Evolutionary conservation across 2,329 filamentous ascomycete genomes (phyloP).

Genomic region (Aspergillus tanneri): DNA sequence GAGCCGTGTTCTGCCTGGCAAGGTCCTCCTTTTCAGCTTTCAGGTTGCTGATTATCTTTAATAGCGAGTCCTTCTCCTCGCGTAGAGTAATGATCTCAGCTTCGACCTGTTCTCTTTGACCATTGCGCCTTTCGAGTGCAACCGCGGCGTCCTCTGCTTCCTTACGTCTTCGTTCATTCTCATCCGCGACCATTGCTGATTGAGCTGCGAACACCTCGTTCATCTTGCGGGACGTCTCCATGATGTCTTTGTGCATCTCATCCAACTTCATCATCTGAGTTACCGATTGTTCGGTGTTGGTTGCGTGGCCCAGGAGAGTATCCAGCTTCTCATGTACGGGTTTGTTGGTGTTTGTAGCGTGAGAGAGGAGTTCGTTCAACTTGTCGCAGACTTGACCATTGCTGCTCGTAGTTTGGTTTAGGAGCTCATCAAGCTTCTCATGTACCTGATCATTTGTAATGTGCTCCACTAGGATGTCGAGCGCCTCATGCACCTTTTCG

Average conservation of each 20-base stretch:
- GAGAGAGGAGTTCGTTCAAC: conserved; percentile 49
- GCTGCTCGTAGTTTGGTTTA: conserved; percentile 32
- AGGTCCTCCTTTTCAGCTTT: conserved; percentile 63
- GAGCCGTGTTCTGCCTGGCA: conserved; percentile 71
- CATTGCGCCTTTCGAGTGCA: conserved; percentile 72
- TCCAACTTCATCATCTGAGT: conserved; percentile 79
- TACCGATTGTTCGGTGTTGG: conserved; percentile 67
- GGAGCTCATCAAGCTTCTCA: conserved; percentile 56
- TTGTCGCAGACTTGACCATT: conserved; percentile 57
- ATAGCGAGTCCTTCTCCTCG: conserved; percentile 63
- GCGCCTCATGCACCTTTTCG: conserved; percentile 58
- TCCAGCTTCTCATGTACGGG: conserved; percentile 38
- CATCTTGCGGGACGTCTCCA: conserved; percentile 79
- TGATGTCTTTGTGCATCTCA: conserved; percentile 83
- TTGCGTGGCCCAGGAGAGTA: conserved; percentile 51
- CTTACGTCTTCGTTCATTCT: conserved; percentile 75
- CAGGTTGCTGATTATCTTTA: conserved; percentile 54
- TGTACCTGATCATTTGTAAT: conserved; percentile 56
- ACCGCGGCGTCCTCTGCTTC: conserved; percentile 76
- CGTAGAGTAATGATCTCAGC: conserved; percentile 50
- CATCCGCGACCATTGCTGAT: conserved; percentile 60
- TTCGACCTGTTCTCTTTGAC: conserved; percentile 64
- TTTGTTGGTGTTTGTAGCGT: conserved; percentile 29
- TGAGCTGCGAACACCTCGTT: conserved; percentile 61
- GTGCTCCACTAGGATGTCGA: conserved; percentile 49